Evolutionary conservation across 2,329 filamentous ascomycete genomes (phyloP).

Genomic region (Aspergillus pseudotamarii): DNA sequence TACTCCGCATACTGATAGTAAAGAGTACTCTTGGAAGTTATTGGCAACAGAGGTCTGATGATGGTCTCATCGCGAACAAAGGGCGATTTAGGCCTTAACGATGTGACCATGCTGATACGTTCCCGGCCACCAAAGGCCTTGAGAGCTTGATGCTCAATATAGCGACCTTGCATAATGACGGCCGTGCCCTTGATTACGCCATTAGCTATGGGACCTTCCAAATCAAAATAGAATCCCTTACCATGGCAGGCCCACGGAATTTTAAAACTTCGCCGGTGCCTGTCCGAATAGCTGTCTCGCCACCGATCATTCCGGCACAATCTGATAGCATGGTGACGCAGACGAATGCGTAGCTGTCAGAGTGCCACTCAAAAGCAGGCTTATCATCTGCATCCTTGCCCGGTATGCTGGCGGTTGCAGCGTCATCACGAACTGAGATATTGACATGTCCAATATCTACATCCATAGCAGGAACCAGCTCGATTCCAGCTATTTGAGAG

Average conservation of each 20-base stretch:
- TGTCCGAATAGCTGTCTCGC: constrained; percentile 64
- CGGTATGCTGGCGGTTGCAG: constrained; percentile 47
- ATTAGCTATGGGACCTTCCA: neutral
- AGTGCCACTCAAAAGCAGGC: constrained; percentile 59
- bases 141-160: constrained; percentile 67
- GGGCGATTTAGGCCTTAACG: constrained; percentile 62
- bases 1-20: constrained; percentile 67
- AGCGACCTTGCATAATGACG: constrained; percentile 68
- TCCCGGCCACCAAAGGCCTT: constrained; percentile 62
- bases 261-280: constrained; percentile 58
- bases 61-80: constrained; percentile 62
- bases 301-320: constrained; percentile 64
- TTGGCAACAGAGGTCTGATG: constrained; percentile 62
- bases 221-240: constrained; percentile 30
- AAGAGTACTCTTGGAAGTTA: constrained; percentile 57
- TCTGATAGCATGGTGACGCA: constrained; percentile 70
- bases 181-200: constrained; percentile 56
- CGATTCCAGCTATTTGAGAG: constrained; percentile 58
- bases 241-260: constrained; percentile 63
- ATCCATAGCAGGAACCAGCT: constrained; percentile 58
- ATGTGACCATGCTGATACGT: constrained; percentile 67
- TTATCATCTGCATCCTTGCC: neutral
- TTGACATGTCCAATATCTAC: constrained; percentile 61
- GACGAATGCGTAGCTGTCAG: constrained; percentile 69
- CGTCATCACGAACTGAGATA: constrained; percentile 54